Percentiles rank a stretch among this genome's conserved stretches.
These are phyloP conservation scores for Podospora didyma DNA, from an alignment of 495 filamentous ascomycete genomes.

Conservation along the genomic window DNA sequence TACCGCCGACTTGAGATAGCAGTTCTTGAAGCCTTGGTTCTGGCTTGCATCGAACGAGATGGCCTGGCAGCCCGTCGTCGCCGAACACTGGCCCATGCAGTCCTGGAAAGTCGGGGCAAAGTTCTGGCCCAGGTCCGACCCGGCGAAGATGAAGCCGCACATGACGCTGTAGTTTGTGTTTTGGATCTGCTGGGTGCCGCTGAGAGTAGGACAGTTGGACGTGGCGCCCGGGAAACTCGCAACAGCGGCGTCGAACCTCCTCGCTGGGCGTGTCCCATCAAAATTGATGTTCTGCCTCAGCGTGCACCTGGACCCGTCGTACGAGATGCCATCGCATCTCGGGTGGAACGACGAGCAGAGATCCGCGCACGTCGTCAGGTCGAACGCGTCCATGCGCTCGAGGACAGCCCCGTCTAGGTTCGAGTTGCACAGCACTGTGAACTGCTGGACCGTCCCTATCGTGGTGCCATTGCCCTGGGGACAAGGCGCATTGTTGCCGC, in stretches of 20 bases:
- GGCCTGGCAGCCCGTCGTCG: slow-evolving; percentile 23
- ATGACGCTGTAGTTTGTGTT: slow-evolving; percentile 21
- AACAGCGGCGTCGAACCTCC: slow-evolving; percentile 26
- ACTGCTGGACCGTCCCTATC: slow-evolving; percentile 27
- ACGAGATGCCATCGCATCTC: slow-evolving; percentile 29
- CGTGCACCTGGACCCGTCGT: slow-evolving; percentile 19
- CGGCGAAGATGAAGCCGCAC: slow-evolving; percentile 29
- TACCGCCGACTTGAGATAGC: slow-evolving; percentile 30
- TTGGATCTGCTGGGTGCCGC: slow-evolving; percentile 7
- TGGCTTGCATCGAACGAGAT: slow-evolving; percentile 27
- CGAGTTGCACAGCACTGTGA: slow-evolving; percentile 31
- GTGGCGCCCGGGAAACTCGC: slow-evolving; percentile 24
- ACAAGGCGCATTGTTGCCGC: slow-evolving; percentile 17
- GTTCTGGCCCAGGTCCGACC: slow-evolving; percentile 29
- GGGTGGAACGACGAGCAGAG: slow-evolving; percentile 33
- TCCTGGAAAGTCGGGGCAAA: slow-evolving; percentile 31
- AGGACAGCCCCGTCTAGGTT: slow-evolving; percentile 23
- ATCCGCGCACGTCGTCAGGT: slow-evolving; percentile 25
- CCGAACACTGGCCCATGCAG: slow-evolving; percentile 29
- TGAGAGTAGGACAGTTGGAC: slow-evolving; percentile 26
- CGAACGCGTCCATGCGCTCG: slow-evolving; percentile 18
- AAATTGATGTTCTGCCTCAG: slow-evolving; percentile 17
- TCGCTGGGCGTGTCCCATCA: slow-evolving; percentile 12
- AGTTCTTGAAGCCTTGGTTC: slow-evolving; percentile 34
- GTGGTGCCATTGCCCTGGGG: slow-evolving; percentile 29